phyloP scores from a whole-genome alignment of 306 rosid genomes.

The Vicia sativa region DNA sequence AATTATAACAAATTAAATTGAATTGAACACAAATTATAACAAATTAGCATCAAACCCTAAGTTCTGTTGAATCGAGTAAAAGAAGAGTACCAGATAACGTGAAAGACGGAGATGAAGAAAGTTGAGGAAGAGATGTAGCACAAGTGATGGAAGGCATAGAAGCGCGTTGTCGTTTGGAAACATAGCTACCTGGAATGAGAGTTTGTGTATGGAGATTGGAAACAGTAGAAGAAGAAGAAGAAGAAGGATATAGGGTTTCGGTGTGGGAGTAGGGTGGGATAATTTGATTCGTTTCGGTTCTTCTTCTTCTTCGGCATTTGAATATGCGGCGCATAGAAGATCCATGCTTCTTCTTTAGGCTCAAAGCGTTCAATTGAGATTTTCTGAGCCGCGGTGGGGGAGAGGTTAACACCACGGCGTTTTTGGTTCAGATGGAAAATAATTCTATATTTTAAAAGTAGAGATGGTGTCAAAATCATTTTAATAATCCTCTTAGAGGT shows the following conservation, averaged over 20 bases:
- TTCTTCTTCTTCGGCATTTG: conserved; percentile 33
- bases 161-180: conserved; percentile 84
- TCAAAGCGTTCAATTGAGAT: too few relatives aligned
- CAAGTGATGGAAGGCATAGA: conserved; percentile 40
- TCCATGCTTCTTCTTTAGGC: conserved; percentile 42
- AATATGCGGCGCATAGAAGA: conserved; percentile 60
- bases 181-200: conserved; percentile 64
- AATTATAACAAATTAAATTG: too few relatives aligned
- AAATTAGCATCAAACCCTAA: too few relatives aligned
- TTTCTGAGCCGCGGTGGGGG: too few relatives aligned
- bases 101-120: conserved; percentile 38
- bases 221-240: neutral
- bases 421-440: too few relatives aligned
- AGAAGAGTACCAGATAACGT: conserved; percentile 49
- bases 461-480: too few relatives aligned
- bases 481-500: too few relatives aligned
- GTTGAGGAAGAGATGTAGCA: conserved; percentile 20
- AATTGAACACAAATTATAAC: too few relatives aligned
- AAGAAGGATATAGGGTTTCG: conserved; percentile 40
- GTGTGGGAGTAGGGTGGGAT: conserved; percentile 18
- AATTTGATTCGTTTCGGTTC: conserved; percentile 39
- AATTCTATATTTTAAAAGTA: too few relatives aligned
- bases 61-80: too few relatives aligned
- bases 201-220: conserved; percentile 21
- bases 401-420: too few relatives aligned